phyloP scores from a whole-genome alignment of 1,284 basidiomycete genomes.

The Ustilago crameri region DNA sequence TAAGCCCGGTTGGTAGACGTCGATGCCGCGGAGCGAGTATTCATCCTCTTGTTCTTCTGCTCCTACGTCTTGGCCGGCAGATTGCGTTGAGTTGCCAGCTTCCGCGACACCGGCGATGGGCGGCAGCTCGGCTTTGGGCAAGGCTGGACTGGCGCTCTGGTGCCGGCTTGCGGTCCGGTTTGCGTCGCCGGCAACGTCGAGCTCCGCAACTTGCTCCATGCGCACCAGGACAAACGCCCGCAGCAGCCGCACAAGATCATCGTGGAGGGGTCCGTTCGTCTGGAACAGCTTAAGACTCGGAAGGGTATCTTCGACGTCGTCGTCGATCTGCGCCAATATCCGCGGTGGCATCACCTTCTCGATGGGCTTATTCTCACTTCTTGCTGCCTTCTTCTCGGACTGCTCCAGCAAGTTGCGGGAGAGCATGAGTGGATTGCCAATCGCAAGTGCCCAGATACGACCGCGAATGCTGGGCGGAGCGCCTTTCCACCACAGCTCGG shows the following conservation, averaged over 20 bases:
- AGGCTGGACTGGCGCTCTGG: constrained; percentile 15
- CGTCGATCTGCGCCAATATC: constrained; percentile 78
- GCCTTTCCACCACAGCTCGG: constrained; percentile 90
- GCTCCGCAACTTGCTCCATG: constrained; percentile 76
- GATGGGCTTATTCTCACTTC: not conserved
- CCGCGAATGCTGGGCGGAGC: constrained; percentile 87
- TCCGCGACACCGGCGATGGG: not conserved
- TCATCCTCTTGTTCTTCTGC: constrained; percentile 7
- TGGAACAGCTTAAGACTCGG: constrained; percentile 88
- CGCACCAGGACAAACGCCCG: constrained; percentile 91
- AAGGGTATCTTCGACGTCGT: constrained; percentile 83
- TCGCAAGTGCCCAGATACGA: constrained; percentile 84
- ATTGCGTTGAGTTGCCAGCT: not conserved
- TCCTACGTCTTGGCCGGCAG: not conserved
- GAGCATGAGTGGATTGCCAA: constrained; percentile 87
- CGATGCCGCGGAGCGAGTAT: constrained; percentile 35
- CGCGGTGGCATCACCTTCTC: constrained; percentile 22
- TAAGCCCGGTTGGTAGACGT: constrained; percentile 61
- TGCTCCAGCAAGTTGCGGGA: constrained; percentile 66
- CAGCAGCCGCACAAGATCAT: constrained; percentile 86
- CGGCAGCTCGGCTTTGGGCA: constrained; percentile 7
- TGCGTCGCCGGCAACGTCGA: constrained; percentile 31
- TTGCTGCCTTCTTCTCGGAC: constrained; percentile 23
- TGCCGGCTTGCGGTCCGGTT: constrained; percentile 19
- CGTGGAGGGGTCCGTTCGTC: constrained; percentile 81